Base-by-base conservation (phyloP, 148 eudicot genomes). In the Chenopodium album region DNA sequence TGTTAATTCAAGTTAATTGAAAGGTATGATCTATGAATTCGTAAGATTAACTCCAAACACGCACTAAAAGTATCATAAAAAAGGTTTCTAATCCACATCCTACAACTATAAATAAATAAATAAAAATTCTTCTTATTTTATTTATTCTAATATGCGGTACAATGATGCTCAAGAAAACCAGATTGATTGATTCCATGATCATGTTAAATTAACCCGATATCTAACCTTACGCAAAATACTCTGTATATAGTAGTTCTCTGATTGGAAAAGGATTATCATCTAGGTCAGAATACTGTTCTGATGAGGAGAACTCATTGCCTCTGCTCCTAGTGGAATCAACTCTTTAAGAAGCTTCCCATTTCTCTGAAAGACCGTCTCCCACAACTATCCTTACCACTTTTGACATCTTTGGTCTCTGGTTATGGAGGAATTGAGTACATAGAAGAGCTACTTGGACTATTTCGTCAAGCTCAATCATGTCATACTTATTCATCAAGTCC, bases 301-400 rank as follows among this genome's bases (percentile, higher is more conserved):
- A 94, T 16, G 92, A 92, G 31, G 97, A 91, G 76, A 93, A 91
- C 65, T 95, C 98, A 62, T 90, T 89, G 74, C 87, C 86, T 85
- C 88, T 90, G 34, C 91, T 88, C 86, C 94, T 86, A 28, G 83
- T 90, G 41, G 94, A 78, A 26, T 95, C 99, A 9, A 91, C 91
- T 87, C 92, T 90, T 80, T 92, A 97, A 26, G 95, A 87, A 44
- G 97, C 98, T 85, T 94, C 99, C 99, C 99, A 95, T 91, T 89
- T 95, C 82, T 95, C 99, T 1, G 93, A 98, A 4, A 95, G 92
- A 19, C 99, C 98, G 81, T 95, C 99, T 11, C 99, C 98, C 85
- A 94, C 98, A 5, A 95, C 90, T 98, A 95, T 94, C 56, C 98
- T 84, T 48, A 94, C 92, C 48, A 95, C 98, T 87, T 95, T 98